Percentiles rank a stretch among this genome's conserved stretches.
These are phyloP conservation scores for Smittium culicis DNA, from an alignment of 371 early-diverging fungal genomes.

Conservation along the genomic window DNA sequence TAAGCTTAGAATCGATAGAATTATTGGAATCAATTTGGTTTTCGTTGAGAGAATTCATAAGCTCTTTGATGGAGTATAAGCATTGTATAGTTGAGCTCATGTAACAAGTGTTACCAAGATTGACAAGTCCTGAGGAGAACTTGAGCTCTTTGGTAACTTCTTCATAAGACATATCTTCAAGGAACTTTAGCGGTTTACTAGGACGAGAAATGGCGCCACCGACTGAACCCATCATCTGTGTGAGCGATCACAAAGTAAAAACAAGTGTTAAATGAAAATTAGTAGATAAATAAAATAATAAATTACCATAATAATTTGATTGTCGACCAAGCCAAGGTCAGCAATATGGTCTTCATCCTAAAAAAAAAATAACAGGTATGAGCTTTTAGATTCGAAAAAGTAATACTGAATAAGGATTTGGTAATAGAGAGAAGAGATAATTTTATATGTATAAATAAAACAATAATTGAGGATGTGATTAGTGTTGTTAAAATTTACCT, in stretches of 20 bases:
- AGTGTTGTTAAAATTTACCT: slow-evolving; percentile 35
- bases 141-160: slow-evolving; percentile 72
- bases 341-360: background rate
- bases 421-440: no score
- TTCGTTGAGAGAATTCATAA: slow-evolving; percentile 45
- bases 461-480: no score
- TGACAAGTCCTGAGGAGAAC: slow-evolving; percentile 77
- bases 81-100: slow-evolving; percentile 92
- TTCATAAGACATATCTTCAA: slow-evolving; percentile 84
- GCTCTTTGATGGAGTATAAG: slow-evolving; percentile 74
- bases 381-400: no score
- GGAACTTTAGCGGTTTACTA: slow-evolving; percentile 49
- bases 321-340: background rate
- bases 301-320: background rate
- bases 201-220: slow-evolving; percentile 73
- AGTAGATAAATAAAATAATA: background rate
- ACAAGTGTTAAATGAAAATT: background rate
- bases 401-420: no score
- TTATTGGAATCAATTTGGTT: slow-evolving; percentile 14
- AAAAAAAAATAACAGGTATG: background rate
- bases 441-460: no score
- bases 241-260: background rate
- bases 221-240: slow-evolving; percentile 82
- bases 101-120: slow-evolving; percentile 98
- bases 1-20: background rate